phyloP scores from a whole-genome alignment of 2,329 filamentous ascomycete species.

The Cladophialophora yegresii region DNA sequence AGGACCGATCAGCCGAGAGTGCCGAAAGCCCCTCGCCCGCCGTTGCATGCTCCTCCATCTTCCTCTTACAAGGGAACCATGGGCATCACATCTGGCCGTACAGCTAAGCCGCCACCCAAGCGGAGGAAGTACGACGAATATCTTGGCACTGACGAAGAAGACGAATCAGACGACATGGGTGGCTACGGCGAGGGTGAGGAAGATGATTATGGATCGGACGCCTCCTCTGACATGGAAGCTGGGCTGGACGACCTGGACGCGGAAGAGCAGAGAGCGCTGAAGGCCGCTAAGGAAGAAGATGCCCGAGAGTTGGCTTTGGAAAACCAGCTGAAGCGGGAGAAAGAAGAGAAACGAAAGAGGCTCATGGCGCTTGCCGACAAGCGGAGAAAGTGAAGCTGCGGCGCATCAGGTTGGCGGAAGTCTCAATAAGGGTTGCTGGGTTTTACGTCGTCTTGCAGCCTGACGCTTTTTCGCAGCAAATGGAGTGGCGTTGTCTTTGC shows the following conservation, averaged over 20 bases:
- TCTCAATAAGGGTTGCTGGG: background rate
- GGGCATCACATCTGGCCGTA: slow-evolving; percentile 41
- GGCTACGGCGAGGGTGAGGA: slow-evolving; percentile 42
- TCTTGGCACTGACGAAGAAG: slow-evolving; percentile 52
- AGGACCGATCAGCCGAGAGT: slow-evolving; percentile 39
- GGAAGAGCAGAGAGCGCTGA: slow-evolving; percentile 49
- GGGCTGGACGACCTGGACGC: slow-evolving; percentile 50
- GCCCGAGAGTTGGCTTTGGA: slow-evolving; percentile 50
- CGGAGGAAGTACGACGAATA: slow-evolving; percentile 43
- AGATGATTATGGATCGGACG: slow-evolving; percentile 50
- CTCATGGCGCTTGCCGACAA: slow-evolving; percentile 43
- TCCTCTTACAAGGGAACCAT: slow-evolving; percentile 48
- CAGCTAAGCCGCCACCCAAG: slow-evolving; percentile 39
- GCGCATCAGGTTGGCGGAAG: background rate
- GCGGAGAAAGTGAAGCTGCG: slow-evolving; percentile 16
- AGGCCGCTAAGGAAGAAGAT: slow-evolving; percentile 49
- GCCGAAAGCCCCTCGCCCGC: slow-evolving; percentile 27
- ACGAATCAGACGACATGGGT: slow-evolving; percentile 44
- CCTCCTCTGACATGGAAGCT: slow-evolving; percentile 55
- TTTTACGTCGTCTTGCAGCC: background rate
- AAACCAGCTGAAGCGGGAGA: slow-evolving; percentile 49
- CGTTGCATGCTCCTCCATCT: slow-evolving; percentile 32
- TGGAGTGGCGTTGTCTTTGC: background rate
- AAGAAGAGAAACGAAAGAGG: slow-evolving; percentile 50
- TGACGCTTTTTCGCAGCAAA: background rate